Percentiles rank a stretch among this genome's conserved stretches.
Evolutionary conservation across 371 early-diverging fungal genomes (phyloP).

Genomic region (Capillidium rhysosporum): DNA sequence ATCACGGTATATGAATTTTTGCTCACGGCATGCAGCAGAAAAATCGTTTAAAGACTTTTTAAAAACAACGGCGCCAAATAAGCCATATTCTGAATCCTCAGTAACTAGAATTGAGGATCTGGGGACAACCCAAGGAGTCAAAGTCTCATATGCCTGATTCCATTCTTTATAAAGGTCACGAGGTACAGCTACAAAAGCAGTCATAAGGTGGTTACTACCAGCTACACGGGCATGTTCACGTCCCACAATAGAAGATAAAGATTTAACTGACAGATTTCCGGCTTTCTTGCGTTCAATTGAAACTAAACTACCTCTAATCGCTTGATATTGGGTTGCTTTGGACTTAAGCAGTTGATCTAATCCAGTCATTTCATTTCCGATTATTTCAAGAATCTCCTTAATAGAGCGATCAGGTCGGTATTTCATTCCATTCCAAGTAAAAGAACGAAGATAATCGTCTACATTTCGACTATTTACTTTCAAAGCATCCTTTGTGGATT

Average conservation of each 20-base stretch:
- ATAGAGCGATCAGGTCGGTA: conserved; percentile 83
- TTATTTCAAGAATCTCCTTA: conserved; percentile 55
- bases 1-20: conserved; percentile 83
- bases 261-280: conserved; percentile 78
- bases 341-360: conserved; percentile 73
- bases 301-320: conserved; percentile 53
- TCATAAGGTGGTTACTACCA: conserved; percentile 82
- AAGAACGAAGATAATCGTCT: conserved; percentile 60
- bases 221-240: conserved; percentile 63
- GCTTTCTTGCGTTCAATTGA: conserved; percentile 66
- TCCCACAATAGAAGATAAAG: conserved; percentile 69
- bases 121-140: conserved; percentile 88
- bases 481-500: conserved; percentile 17
- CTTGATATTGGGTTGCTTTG: conserved; percentile 65
- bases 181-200: conserved; percentile 89
- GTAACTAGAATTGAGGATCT: conserved; percentile 76
- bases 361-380: conserved; percentile 60
- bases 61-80: conserved; percentile 84
- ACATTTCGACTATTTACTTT: conserved; percentile 32
- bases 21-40: conserved; percentile 63
- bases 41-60: conserved; percentile 76
- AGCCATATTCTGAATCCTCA: conserved; percentile 82
- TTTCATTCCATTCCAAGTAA: conserved; percentile 92
- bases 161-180: conserved; percentile 59
- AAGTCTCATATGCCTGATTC: conserved; percentile 62